These are phyloP conservation scores for Pseudogymnoascus sp. DNA, from an alignment of 2,329 filamentous ascomycete genomes.

Conservation along the genomic window DNA sequence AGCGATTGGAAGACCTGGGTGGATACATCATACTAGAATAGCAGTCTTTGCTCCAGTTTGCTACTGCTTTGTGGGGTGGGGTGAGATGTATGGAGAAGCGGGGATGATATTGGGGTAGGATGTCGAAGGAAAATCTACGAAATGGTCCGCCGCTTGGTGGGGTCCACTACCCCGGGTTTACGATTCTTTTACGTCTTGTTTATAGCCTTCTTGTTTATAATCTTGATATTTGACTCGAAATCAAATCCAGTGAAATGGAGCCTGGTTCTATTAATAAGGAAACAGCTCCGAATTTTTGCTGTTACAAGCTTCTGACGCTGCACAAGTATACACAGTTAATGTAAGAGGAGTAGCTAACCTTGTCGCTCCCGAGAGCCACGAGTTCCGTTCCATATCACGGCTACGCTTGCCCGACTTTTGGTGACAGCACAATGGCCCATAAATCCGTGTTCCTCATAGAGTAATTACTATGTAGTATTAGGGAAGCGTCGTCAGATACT, in stretches of 20 bases:
- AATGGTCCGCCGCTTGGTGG: not conserved
- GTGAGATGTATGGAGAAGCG: not conserved
- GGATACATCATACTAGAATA: constrained; percentile 13
- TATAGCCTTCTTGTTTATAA: not conserved
- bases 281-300: not conserved
- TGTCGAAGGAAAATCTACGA: not conserved
- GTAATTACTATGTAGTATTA: not conserved
- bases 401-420: not conserved
- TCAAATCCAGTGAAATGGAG: not conserved
- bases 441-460: not conserved
- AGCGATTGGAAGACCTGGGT: constrained; percentile 10
- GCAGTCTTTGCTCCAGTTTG: not conserved
- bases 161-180: not conserved
- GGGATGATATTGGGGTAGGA: not conserved
- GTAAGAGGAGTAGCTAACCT: not conserved
- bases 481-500: not conserved
- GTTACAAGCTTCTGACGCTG: not conserved
- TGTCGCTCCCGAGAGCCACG: not conserved
- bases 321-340: not conserved
- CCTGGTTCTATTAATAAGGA: not conserved
- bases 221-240: not conserved
- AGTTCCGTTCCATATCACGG: not conserved
- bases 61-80: not conserved
- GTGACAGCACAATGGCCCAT: not conserved
- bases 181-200: not conserved